phyloP scores from a whole-genome alignment of 495 filamentous ascomycete genomes.

The Podospora bellae-mahoneyi region DNA sequence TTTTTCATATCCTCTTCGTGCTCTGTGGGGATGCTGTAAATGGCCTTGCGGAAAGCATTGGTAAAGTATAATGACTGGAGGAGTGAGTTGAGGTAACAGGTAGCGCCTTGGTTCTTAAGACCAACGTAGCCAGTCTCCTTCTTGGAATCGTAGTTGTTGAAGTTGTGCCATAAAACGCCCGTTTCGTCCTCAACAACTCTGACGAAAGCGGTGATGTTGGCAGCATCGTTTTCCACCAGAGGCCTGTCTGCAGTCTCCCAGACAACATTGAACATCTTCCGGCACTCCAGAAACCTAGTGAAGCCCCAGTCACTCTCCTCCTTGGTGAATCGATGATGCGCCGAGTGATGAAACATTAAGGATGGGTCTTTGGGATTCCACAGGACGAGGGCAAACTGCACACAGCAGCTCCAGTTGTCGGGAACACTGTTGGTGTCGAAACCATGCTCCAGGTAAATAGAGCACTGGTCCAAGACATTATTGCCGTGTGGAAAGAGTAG shows the following conservation, averaged over 20 bases:
- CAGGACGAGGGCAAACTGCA: conserved; percentile 89
- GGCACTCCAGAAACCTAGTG: conserved; percentile 82
- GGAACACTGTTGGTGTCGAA: conserved; percentile 61
- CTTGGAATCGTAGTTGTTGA: conserved; percentile 97
- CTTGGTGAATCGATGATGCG: conserved; percentile 86
- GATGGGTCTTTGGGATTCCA: conserved; percentile 90
- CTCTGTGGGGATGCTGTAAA: conserved; percentile 92
- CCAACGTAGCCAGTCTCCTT: conserved; percentile 97
- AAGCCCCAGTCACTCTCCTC: conserved; percentile 99
- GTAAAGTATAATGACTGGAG: conserved; percentile 97
- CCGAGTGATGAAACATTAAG: conserved; percentile 63
- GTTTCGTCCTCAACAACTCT: conserved; percentile 94
- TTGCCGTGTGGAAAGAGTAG: conserved; percentile 95
- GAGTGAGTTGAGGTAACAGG: conserved; percentile 97
- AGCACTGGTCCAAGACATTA: conserved; percentile 74
- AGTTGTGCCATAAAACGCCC: conserved; percentile 98
- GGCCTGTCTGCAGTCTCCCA: conserved; percentile 63
- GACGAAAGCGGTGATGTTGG: conserved; percentile 89
- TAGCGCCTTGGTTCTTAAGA: conserved; percentile 95
- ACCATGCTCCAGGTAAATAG: conserved; percentile 95
- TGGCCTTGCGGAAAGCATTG: conserved; percentile 92
- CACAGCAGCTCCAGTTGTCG: conserved; percentile 92
- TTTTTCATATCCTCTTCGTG: conserved; percentile 74
- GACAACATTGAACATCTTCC: conserved; percentile 69
- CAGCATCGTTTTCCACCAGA: conserved; percentile 83